phyloP scores from a whole-genome alignment of 441 rosid species.

The Adansonia madagascariensis region DNA sequence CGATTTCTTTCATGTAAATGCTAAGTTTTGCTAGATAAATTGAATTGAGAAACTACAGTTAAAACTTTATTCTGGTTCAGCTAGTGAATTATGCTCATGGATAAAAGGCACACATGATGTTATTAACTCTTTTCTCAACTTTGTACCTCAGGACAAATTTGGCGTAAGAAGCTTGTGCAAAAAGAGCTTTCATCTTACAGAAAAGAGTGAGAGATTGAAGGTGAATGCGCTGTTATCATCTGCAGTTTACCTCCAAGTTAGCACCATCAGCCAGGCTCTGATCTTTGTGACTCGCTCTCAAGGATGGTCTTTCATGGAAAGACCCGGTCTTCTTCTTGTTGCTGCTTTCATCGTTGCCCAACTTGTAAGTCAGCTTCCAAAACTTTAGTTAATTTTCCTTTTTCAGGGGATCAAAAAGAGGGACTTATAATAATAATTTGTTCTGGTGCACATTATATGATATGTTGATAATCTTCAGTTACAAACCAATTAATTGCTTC shows the following conservation, averaged over 20 bases:
- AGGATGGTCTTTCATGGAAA: conserved; percentile 55
- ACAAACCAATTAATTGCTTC: not conserved
- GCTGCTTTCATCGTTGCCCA: conserved; percentile 57
- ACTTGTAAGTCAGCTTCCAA: conserved; percentile 35
- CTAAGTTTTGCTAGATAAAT: not conserved
- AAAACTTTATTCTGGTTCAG: not conserved
- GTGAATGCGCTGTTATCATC: conserved; percentile 41
- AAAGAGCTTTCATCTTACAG: conserved; percentile 26
- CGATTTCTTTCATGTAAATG: conserved; percentile 49
- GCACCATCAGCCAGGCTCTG: conserved; percentile 63
- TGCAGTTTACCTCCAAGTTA: conserved; percentile 58
- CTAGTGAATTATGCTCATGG: not conserved
- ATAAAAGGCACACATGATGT: not conserved
- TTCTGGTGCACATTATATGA: no score
- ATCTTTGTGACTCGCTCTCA: conserved; percentile 60
- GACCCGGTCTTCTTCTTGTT: conserved; percentile 60
- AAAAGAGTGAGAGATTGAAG: conserved; percentile 4
- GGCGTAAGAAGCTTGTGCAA: conserved; percentile 45
- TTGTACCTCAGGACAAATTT: conserved; percentile 53
- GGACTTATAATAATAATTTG: no score
- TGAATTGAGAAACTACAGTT: not conserved
- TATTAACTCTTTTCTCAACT: not conserved
- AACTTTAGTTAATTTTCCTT: not conserved
- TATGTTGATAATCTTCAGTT: not conserved
- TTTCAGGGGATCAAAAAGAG: no score